Evolutionary conservation across 1,139 yeast genomes (phyloP).

Genomic region (Magnusiomyces paraingens): DNA sequence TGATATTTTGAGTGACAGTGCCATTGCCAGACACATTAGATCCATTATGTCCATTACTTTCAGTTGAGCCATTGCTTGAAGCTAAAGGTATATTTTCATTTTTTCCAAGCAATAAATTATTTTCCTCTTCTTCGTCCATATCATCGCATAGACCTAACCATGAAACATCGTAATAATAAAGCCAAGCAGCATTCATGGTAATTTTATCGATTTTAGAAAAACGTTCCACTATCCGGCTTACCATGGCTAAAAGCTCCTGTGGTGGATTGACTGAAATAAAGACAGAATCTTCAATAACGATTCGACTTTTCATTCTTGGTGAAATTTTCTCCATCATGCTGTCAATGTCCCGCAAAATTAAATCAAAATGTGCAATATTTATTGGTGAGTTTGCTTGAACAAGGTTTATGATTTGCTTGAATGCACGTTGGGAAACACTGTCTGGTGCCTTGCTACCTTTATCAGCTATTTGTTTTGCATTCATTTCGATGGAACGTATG

Average conservation of each 20-base stretch:
- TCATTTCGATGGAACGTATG: conserved; percentile 40
- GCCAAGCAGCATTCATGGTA: conserved; percentile 34
- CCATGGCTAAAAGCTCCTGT: conserved; percentile 38
- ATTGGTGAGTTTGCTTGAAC: conserved; percentile 48
- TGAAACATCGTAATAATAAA: conserved; percentile 61
- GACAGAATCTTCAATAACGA: conserved; percentile 55
- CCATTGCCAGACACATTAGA: not conserved
- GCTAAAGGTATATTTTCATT: not conserved
- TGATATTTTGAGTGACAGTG: not conserved
- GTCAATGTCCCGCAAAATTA: conserved; percentile 51
- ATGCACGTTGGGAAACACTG: conserved; percentile 25
- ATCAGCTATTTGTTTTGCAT: conserved; percentile 35
- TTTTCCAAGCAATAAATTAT: not conserved
- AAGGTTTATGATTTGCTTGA: conserved; percentile 42
- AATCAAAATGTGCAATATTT: conserved; percentile 55
- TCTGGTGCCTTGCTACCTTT: conserved; percentile 19
- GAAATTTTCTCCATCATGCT: conserved; percentile 30
- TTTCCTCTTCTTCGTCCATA: not conserved
- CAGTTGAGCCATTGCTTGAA: not conserved
- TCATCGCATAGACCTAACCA: conserved; percentile 55
- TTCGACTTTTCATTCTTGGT: conserved; percentile 18
- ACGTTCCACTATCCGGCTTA: conserved; percentile 33
- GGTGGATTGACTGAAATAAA: conserved; percentile 59
- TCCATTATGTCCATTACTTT: not conserved
- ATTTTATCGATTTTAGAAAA: conserved; percentile 28